phyloP scores from a whole-genome alignment of 352 stramenopile genomes.

The Pythium sukuiense region DNA sequence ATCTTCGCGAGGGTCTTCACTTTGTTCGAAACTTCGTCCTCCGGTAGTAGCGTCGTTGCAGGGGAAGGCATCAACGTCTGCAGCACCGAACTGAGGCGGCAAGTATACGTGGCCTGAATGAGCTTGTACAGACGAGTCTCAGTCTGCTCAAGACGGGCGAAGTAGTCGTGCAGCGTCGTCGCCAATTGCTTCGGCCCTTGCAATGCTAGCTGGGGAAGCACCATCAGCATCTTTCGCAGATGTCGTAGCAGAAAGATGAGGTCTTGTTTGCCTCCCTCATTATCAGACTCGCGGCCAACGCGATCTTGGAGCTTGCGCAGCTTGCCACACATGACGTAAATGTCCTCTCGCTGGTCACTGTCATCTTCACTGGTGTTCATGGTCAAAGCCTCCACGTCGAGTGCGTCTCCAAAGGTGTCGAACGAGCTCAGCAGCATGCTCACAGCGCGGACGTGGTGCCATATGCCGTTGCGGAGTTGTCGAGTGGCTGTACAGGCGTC shows the following conservation, averaged over 20 bases:
- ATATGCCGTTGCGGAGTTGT: conserved; percentile 27
- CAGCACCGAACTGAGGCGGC: conserved; percentile 37
- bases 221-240: conserved; percentile 23
- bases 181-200: conserved; percentile 12
- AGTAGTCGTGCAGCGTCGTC: conserved; percentile 9
- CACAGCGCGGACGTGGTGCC: conserved; percentile 3
- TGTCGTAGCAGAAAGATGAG: conserved; percentile 14
- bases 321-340: conserved; percentile 16
- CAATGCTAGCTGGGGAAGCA: conserved; percentile 11
- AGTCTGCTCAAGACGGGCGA: conserved; percentile 3
- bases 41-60: conserved; percentile 10
- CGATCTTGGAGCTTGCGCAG: conserved; percentile 14
- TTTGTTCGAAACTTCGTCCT: conserved; percentile 49
- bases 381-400: conserved; percentile 6
- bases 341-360: conserved; percentile 11
- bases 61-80: conserved; percentile 30
- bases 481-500: conserved; percentile 36
- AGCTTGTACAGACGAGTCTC: conserved; percentile 5
- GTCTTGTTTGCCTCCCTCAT: background rate
- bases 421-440: background rate
- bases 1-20: conserved; percentile 53
- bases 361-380: background rate
- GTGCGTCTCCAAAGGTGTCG: background rate
- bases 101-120: conserved; percentile 23
- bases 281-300: background rate